A percentile compares a stretch with the other conserved stretches of the same genome.
Conservation (phyloP, 805 yeast species). For the Limtongia smithiae region DNA sequence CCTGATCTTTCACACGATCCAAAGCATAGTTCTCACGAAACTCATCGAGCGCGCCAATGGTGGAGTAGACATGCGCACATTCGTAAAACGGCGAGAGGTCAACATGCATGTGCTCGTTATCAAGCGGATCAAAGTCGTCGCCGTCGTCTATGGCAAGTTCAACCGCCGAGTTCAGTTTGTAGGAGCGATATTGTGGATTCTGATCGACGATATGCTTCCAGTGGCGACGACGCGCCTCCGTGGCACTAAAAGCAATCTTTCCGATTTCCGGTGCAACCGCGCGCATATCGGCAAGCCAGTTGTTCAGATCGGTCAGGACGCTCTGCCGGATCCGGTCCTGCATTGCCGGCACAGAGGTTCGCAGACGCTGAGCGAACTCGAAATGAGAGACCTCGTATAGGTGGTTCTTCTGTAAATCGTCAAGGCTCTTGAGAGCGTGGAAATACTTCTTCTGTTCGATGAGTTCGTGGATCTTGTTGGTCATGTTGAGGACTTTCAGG, state of each 20-base stretch:
- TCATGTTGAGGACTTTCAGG: constrained; percentile 75
- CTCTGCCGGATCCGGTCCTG: constrained; percentile 71
- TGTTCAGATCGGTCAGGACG: constrained; percentile 57
- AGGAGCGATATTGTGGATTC: constrained; percentile 48
- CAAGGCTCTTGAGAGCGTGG: constrained; percentile 78
- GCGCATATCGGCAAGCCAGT: constrained; percentile 50
- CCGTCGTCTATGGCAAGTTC: constrained; percentile 69
- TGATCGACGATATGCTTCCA: constrained; percentile 54
- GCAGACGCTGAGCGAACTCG: constrained; percentile 70
- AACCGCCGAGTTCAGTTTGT: constrained; percentile 79
- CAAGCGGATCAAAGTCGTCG: constrained; percentile 47
- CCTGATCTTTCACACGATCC: constrained; percentile 69
- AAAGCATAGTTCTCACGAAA: constrained; percentile 62
- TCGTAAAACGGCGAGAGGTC: constrained; percentile 76
- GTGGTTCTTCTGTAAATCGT: constrained; percentile 66
- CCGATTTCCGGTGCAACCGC: constrained; percentile 51
- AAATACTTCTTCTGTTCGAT: constrained; percentile 72
- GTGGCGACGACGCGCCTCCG: constrained; percentile 52
- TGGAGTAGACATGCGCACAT: constrained; percentile 73
- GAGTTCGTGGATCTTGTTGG: constrained; percentile 79
- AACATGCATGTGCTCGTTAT: constrained; percentile 47
- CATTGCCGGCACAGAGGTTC: constrained; percentile 67
- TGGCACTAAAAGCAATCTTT: constrained; percentile 50
- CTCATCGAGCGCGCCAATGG: constrained; percentile 61
- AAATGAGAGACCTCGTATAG: constrained; percentile 63